Evolutionary conservation across 163 green algal genomes (phyloP).

Genomic region (Prototheca wickerhamii): DNA sequence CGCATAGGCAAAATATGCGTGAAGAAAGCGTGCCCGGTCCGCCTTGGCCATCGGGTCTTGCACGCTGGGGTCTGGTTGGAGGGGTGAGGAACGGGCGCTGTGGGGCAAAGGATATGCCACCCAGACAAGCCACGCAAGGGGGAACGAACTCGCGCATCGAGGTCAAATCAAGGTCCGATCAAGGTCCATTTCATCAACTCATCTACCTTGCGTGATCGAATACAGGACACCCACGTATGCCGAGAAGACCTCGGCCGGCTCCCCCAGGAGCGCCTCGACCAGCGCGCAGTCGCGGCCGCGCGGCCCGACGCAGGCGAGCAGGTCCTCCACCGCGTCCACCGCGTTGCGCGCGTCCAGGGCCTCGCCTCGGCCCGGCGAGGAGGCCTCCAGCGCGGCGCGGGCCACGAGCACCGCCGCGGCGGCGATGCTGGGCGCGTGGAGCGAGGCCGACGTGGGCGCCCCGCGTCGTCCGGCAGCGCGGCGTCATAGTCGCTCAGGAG

Average conservation of each 20-base stretch:
- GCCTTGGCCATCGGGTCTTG: no score
- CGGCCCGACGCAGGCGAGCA: conserved; percentile 21
- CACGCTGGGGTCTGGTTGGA: no score
- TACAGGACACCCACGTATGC: conserved; percentile 29
- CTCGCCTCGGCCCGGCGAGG: conserved; percentile 11
- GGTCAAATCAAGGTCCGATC: not conserved
- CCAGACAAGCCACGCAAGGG: no score
- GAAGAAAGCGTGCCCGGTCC: no score
- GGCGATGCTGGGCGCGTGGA: conserved; percentile 28
- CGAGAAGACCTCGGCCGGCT: not conserved
- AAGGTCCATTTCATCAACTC: not conserved
- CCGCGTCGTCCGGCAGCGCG: conserved; percentile 44
- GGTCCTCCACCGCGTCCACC: conserved; percentile 8
- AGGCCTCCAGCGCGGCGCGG: conserved; percentile 33
- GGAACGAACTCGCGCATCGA: no score
- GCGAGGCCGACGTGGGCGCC: not conserved
- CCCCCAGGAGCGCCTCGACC: conserved; percentile 10
- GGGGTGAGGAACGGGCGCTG: no score
- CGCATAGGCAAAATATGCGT: no score
- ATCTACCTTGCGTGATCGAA: conserved; percentile 16
- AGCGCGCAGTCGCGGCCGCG: conserved; percentile 32
- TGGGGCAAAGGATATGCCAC: no score
- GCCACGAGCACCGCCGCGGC: conserved; percentile 31
- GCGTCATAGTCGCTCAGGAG: conserved; percentile 44
- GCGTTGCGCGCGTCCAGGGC: conserved; percentile 4